A percentile compares a stretch with the other conserved stretches of the same genome.
phyloP scores from a whole-genome alignment of 2,329 filamentous ascomycete genomes.

The Atkinsonella hypoxylon region DNA sequence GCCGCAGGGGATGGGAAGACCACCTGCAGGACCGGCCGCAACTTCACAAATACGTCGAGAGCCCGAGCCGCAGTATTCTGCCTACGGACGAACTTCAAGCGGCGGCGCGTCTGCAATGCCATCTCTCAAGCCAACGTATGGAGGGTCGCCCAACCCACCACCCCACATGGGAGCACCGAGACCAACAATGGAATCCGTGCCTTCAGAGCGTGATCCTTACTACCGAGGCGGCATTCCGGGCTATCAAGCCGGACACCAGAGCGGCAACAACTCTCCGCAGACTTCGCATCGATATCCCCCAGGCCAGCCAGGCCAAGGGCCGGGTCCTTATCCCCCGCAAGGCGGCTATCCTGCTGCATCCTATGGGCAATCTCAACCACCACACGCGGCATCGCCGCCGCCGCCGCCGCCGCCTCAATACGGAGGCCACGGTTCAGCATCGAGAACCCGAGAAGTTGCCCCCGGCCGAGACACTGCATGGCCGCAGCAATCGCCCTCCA shows the following conservation, averaged over 20 bases:
- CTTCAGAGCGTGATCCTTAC: constrained; percentile 33
- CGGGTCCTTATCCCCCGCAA: constrained; percentile 29
- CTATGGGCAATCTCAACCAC: constrained; percentile 25
- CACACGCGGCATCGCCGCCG: constrained; percentile 38
- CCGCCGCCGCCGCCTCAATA: constrained; percentile 43
- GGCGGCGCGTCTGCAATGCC: constrained; percentile 37
- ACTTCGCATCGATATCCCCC: constrained; percentile 33
- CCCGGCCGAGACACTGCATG: constrained; percentile 25
- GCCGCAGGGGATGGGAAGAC: constrained; percentile 31
- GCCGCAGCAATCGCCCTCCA: constrained; percentile 13
- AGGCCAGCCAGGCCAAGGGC: constrained; percentile 23
- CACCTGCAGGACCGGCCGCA: constrained; percentile 24
- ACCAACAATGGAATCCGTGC: constrained; percentile 25
- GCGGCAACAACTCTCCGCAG: constrained; percentile 34
- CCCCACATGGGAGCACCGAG: constrained; percentile 35
- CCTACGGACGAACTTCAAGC: constrained; percentile 27
- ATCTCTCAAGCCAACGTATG: constrained; percentile 40
- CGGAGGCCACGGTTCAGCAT: constrained; percentile 30
- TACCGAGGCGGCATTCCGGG: constrained; percentile 28
- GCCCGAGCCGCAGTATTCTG: constrained; percentile 33
- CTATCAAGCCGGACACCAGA: constrained; percentile 22
- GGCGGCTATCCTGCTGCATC: constrained; percentile 30
- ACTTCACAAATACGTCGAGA: constrained; percentile 36
- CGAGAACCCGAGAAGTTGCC: constrained; percentile 30
- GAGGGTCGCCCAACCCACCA: constrained; percentile 35